Conservation (phyloP, 169 alveolate genomes). For the Plasmodium inui region DNA sequence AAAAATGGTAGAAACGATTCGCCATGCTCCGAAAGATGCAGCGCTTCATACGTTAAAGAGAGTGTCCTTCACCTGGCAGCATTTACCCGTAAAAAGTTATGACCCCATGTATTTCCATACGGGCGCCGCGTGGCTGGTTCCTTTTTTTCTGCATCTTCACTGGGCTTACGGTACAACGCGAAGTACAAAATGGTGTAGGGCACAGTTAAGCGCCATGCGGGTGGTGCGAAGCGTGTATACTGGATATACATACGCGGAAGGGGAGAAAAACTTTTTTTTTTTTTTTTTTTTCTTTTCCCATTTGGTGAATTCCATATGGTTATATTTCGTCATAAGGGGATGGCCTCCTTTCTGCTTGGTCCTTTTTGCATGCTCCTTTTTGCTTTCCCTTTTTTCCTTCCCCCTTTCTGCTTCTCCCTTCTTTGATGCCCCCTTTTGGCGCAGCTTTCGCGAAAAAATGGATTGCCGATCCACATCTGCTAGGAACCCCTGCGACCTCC, state of each 20-base stretch:
- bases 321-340: not conserved
- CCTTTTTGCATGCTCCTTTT: not conserved
- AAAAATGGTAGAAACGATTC: not conserved
- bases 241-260: not conserved
- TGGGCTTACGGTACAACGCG: not conserved
- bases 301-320: not conserved
- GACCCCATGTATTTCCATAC: not conserved
- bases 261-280: not conserved
- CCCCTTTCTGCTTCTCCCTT: too few relatives aligned
- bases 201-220: not conserved
- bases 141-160: not conserved
- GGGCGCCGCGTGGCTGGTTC: not conserved
- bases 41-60: not conserved
- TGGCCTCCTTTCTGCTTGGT: not conserved
- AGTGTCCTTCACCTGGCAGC: not conserved
- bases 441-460: not conserved
- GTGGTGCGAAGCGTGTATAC: not conserved
- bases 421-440: not conserved
- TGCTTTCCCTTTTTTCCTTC: not conserved
- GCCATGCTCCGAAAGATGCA: not conserved
- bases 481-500: not conserved
- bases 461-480: not conserved
- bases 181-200: not conserved
- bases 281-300: not conserved
- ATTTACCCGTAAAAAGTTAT: not conserved